These are phyloP conservation scores for Fusarium bactridioides DNA, from an alignment of 2,329 filamentous ascomycete species.

Conservation along the genomic window DNA sequence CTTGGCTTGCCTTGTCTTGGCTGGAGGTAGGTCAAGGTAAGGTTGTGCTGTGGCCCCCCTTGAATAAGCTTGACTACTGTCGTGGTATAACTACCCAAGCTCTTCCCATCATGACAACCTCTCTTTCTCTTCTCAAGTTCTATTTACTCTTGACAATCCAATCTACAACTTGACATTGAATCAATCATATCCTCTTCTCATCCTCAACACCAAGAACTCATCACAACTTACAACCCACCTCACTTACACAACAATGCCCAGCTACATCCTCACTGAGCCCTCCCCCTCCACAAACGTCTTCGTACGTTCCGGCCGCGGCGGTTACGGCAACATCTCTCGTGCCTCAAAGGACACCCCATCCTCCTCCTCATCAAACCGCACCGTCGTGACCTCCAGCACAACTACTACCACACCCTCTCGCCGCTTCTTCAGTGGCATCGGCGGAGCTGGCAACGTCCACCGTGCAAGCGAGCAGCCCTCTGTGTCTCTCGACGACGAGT, in stretches of 20 bases:
- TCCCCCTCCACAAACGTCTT: slow-evolving; percentile 44
- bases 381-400: slow-evolving; percentile 51
- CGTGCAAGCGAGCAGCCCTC: slow-evolving; percentile 54
- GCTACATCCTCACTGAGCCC: slow-evolving; percentile 46
- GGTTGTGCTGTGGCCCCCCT: background rate
- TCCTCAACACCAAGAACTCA: background rate
- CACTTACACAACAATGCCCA: slow-evolving; percentile 40
- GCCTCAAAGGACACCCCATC: slow-evolving; percentile 54
- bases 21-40: slow-evolving; percentile 15
- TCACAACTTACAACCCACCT: slow-evolving; percentile 2
- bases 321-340: slow-evolving; percentile 64
- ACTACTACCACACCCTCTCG: slow-evolving; percentile 46
- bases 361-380: slow-evolving; percentile 52
- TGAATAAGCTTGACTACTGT: background rate
- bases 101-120: slow-evolving; percentile 32
- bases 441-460: slow-evolving; percentile 71
- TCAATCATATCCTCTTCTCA: background rate
- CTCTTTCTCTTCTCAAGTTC: slow-evolving; percentile 8
- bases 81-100: slow-evolving; percentile 37
- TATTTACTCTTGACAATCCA: background rate
- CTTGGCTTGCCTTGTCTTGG: background rate
- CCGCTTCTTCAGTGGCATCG: slow-evolving; percentile 71
- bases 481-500: slow-evolving; percentile 59
- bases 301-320: slow-evolving; percentile 63
- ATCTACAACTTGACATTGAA: background rate